phyloP scores from a whole-genome alignment of 2,329 filamentous ascomycete genomes.

The Trichoderma sp. region DNA sequence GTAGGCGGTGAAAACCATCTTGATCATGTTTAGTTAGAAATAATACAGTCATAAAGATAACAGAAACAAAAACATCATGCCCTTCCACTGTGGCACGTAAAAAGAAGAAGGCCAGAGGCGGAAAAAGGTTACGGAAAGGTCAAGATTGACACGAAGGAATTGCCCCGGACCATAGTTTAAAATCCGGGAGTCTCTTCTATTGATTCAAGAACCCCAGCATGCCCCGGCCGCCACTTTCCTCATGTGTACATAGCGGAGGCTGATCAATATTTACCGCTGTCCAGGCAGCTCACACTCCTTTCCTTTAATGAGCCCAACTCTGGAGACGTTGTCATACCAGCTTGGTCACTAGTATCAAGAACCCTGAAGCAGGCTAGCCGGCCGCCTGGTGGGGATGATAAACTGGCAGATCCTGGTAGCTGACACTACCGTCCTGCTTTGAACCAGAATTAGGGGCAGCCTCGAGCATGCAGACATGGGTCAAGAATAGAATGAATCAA shows the following conservation, averaged over 20 bases:
- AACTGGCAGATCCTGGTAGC: neutral
- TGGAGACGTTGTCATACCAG: neutral
- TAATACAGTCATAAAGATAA: conserved; percentile 8
- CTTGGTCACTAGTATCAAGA: neutral
- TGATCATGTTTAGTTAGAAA: conserved; percentile 7
- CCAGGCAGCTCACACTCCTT: neutral
- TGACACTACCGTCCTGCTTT: neutral
- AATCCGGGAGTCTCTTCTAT: neutral
- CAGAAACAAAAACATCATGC: conserved; percentile 9
- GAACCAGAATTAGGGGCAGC: conserved; percentile 3
- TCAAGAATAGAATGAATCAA: neutral
- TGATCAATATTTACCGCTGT: conserved; percentile 6
- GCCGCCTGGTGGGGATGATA: neutral
- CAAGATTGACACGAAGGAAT: neutral
- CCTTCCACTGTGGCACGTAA: neutral
- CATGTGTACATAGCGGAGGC: neutral
- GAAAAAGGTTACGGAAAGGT: neutral
- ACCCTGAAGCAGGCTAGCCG: conserved; percentile 5
- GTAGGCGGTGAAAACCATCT: conserved; percentile 14
- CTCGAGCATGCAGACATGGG: neutral
- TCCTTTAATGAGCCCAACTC: neutral
- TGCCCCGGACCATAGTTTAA: conserved; percentile 3
- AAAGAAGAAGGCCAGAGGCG: neutral
- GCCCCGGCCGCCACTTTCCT: neutral
- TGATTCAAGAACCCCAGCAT: neutral